These are phyloP conservation scores for Pyrenula massariospora DNA, from an alignment of 495 filamentous ascomycete species.

Conservation along the genomic window DNA sequence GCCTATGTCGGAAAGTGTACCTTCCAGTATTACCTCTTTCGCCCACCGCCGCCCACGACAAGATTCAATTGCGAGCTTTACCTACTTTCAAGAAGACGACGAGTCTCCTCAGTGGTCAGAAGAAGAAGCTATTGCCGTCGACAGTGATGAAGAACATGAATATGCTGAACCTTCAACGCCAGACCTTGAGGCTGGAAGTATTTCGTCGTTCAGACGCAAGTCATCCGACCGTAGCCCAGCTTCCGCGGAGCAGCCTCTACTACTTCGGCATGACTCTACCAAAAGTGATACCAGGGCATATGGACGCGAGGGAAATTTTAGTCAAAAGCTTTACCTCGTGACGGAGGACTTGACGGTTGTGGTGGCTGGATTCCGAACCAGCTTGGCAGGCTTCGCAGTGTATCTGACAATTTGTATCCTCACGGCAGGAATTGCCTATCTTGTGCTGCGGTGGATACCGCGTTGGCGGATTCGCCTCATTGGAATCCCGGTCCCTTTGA, in stretches of 20 bases:
- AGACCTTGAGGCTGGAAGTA: constrained; percentile 22
- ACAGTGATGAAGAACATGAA: constrained; percentile 42
- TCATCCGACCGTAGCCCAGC: constrained; percentile 42
- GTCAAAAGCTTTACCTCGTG: constrained; percentile 83
- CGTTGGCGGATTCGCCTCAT: constrained; percentile 70
- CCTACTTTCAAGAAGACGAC: constrained; percentile 63
- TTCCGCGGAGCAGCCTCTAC: constrained; percentile 62
- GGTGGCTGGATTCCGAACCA: constrained; percentile 81
- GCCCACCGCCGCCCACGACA: constrained; percentile 63
- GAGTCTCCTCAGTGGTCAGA: constrained; percentile 38
- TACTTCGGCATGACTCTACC: constrained; percentile 48
- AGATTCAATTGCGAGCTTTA: constrained; percentile 79
- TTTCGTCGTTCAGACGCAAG: constrained; percentile 34
- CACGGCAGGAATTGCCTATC: constrained; percentile 67
- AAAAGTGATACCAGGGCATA: constrained; percentile 45
- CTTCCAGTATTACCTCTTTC: constrained; percentile 80
- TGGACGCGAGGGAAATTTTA: constrained; percentile 43
- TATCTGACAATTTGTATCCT: constrained; percentile 59
- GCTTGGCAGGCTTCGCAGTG: constrained; percentile 46
- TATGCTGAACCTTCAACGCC: constrained; percentile 17
- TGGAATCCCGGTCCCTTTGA: constrained; percentile 53
- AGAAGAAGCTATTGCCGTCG: constrained; percentile 39
- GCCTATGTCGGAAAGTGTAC: constrained; percentile 88
- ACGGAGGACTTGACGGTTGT: constrained; percentile 91
- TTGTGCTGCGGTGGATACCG: constrained; percentile 83